Base-by-base conservation (phyloP, 768 basidiomycete genomes). In the Mycena belliarum region DNA sequence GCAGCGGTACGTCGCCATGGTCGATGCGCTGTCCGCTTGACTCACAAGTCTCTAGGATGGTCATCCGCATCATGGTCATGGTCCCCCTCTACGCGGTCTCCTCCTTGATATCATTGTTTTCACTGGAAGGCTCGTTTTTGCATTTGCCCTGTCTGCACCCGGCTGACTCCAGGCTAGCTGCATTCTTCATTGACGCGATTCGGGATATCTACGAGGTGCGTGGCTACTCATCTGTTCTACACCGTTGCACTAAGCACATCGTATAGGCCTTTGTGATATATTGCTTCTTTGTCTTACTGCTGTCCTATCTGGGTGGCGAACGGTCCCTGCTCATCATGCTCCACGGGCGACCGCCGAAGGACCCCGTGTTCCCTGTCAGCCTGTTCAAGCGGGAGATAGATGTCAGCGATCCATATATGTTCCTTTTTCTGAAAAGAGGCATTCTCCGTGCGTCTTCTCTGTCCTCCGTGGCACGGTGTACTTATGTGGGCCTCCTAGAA, bases 61-160 rank as follows among this genome's bases (percentile, higher is more conserved):
- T 96, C 47, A 81, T 97, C 42, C 83, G 97, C 45, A 97, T 98
- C 69, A 94, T 98, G 91, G 61, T 98, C 65, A 98, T 98, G 95
- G 92, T 92, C 6, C 96, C 96, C 0, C 76, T 98, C 26, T 98
- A 99, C 70, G 93, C 86, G 1, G 78, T 98, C 26, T 82, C 97
- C 0, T 95, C 93, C 4, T 78, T 98, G 63, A 93, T 98, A 60
- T 93, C 96, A 0, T 78, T 99, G 38, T 93, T 95, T 75, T 97
- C 95, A 0, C 77, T 98, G 52, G 90, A 96, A 68, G 52, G 60
- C 57, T 6, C 21, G 35, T 35, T 28, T 14, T 4, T 37, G 33
- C 43, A 44, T 20, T 23, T n/a, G n/a, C 43, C 32, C 20, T 3
- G 0, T 21, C n/a, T 10, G 9, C 16, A 26, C 7, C 7, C 40